Base-by-base conservation (phyloP, 768 basidiomycete species). In the Phaffia tasmanica region DNA sequence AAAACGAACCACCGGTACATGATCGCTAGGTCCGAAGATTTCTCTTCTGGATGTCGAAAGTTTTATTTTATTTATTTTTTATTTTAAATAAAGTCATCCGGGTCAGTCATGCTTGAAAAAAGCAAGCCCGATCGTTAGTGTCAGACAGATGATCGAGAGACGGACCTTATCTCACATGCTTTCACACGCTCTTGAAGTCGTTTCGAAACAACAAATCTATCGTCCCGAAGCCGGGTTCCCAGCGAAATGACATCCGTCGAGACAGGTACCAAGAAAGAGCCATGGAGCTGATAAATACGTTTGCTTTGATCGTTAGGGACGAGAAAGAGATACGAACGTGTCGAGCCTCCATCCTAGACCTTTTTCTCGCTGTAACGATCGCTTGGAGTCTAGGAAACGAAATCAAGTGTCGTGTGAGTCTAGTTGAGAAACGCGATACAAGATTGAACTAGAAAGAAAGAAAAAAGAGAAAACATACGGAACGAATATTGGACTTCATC, bases 111-210 rank as follows among this genome's bases (percentile, higher is more conserved):
- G 2, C 59, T 1, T 27, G 5, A 47, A 19, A n/a, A 47, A 32
- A 16, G 27, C 32, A 14, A 16, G 27, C 27, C 18, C 30, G 48
- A 21, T 25, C 0, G 5, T 30, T 1, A 29, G 42, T 9, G 30
- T 9, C 16, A 47, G 30, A 48, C 19, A 46, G 23, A 27, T 15
- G 30, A 11, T 23, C 3, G 42, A 21, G 21, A 18, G 32, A 65
- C 65, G 25, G 11, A 67, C 66, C 66, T 23, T 23, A 69, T 69
- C 67, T 69, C 67, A 18, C 67, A 69, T 51, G 57, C 63, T 51
- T 59, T 55, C 1, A 69, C 67, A 25, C 63, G 56, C 35, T 53
- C 49, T 47, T 57, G 29, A 21, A 69, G 46, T 27, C 61, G 30
- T 46, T 64, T 59, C 15, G 48, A 53, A 21, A 69, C 62, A 25